Evolutionary conservation across 1,284 basidiomycete species (phyloP), one percentile per base, ranked within the genome.

Genomic region (Cutaneotrichosporon curvatum): DNA sequence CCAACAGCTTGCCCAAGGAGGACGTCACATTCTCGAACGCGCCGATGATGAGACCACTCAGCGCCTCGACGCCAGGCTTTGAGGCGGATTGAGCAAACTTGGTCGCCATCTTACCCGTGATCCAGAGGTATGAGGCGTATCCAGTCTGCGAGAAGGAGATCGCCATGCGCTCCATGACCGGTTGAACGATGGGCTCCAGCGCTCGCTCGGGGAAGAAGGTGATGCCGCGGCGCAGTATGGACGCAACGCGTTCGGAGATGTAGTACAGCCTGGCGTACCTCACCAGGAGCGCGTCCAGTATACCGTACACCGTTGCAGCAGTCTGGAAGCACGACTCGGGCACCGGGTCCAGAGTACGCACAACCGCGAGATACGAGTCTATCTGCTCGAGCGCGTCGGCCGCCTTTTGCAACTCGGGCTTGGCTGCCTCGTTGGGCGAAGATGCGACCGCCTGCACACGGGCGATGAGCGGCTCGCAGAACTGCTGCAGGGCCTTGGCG

Each of bases 81-180:
- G 44, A 52, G 9, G 59, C 59, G 2, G 48, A 78, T 46, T 81
- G 75, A 30, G 84, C 85, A 65, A 87, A 92, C 55, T 79, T 77
- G 30, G 76, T 75, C 12, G 89, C 77, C 19, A 85, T 73, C 69
- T 95, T 95, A 40, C 89, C 85, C 15, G 83, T 81, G 54, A 98
- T 90, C 95, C 95, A 99, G 12, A 97, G 71, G 70, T 90, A 97
- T 57, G 87, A 85, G 1, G 92, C 81, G 61, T 83, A 83, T 0
- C 87, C 87, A 0, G 87, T 88, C 15, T 76, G 71, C 56, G 89
- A 85, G 61, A 97, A 98, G 12, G 79, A 78, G 4, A 77, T 61
- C 1, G 83, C 78, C 81, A 97, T 83, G 41, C 88, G 78, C 15
- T 78, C 76, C 38, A 96, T 67, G 1, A 94, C 74, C 0, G 81